These are phyloP conservation scores for Pseudopithomyces maydicus DNA, from an alignment of 2,329 filamentous ascomycete species.

Conservation along the genomic window DNA sequence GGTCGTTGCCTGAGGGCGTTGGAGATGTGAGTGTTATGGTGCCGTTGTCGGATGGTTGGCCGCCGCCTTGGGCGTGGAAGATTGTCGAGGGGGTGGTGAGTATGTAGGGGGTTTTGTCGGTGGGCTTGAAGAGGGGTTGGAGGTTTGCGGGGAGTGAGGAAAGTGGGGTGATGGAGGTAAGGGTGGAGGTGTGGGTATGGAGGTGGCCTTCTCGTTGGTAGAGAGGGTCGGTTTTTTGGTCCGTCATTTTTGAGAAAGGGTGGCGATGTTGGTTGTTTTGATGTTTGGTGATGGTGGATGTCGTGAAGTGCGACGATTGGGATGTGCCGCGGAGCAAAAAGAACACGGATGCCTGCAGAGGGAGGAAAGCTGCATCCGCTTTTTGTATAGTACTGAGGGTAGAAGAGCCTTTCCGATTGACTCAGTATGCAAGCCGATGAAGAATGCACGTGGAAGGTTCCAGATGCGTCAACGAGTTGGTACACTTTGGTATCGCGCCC, in stretches of 20 bases:
- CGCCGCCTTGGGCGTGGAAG: constrained; percentile 76
- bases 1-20: not conserved
- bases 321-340: not conserved
- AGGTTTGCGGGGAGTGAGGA: constrained; percentile 57
- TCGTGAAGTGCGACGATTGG: not conserved
- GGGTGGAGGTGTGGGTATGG: constrained; percentile 49
- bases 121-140: constrained; percentile 64
- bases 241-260: not conserved
- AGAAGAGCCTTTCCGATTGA: not conserved
- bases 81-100: constrained; percentile 69
- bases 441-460: not conserved
- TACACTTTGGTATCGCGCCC: not conserved
- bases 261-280: not conserved
- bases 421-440: not conserved
- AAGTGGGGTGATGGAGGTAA: constrained; percentile 58
- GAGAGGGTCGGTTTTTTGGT: constrained; percentile 32
- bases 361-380: not conserved
- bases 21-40: constrained; percentile 57
- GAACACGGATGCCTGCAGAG: not conserved
- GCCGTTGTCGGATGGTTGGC: constrained; percentile 72
- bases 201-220: constrained; percentile 51
- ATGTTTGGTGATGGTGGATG: not conserved
- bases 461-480: not conserved
- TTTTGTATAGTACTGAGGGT: not conserved
- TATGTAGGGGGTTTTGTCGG: constrained; percentile 54